A percentile compares a stretch with the other conserved stretches of the same genome.
phyloP scores from a whole-genome alignment of 2,329 filamentous ascomycete species.

The Tolypocladium inflatum region DNA sequence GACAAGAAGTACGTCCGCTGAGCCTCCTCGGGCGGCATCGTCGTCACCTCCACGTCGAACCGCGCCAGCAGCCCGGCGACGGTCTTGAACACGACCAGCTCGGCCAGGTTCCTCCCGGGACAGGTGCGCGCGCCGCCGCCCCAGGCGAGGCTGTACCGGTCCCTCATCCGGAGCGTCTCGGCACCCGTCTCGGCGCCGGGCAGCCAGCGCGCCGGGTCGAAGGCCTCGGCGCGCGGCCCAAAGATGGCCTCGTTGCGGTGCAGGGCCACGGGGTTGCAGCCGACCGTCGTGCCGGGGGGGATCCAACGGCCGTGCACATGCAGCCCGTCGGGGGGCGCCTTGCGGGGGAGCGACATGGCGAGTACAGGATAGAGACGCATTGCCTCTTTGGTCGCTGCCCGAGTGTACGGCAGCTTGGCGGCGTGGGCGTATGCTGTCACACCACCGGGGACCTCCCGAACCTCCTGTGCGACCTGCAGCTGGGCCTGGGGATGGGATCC shows the following conservation, averaged over 20 bases:
- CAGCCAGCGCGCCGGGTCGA: slow-evolving; percentile 41
- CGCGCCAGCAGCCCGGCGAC: slow-evolving; percentile 29
- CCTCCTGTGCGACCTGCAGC: slow-evolving; percentile 20
- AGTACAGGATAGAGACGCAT: slow-evolving; percentile 42
- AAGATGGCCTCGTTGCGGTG: slow-evolving; percentile 41
- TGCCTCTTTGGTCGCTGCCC: slow-evolving; percentile 39
- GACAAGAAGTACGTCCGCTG: slow-evolving; percentile 41
- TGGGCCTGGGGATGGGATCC: slow-evolving; percentile 26
- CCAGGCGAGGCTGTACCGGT: slow-evolving; percentile 40
- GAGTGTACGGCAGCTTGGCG: slow-evolving; percentile 21
- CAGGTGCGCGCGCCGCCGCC: slow-evolving; percentile 41
- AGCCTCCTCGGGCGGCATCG: slow-evolving; percentile 26
- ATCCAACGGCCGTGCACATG: slow-evolving; percentile 28
- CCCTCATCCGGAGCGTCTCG: slow-evolving; percentile 27
- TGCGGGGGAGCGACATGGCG: slow-evolving; percentile 40
- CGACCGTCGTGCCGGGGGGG: slow-evolving; percentile 36
- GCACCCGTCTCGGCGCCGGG: slow-evolving; percentile 17
- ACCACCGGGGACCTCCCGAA: slow-evolving; percentile 11
- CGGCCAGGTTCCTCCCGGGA: slow-evolving; percentile 40
- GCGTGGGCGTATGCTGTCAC: slow-evolving; percentile 13
- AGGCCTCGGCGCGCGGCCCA: slow-evolving; percentile 32
- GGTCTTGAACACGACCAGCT: slow-evolving; percentile 37
- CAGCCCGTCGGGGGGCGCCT: slow-evolving; percentile 27
- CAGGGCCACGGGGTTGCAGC: slow-evolving; percentile 39
- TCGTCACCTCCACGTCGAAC: slow-evolving; percentile 32